Evolutionary conservation across 768 basidiomycete genomes (phyloP).

Genomic region (Leucosporidium scottii): DNA sequence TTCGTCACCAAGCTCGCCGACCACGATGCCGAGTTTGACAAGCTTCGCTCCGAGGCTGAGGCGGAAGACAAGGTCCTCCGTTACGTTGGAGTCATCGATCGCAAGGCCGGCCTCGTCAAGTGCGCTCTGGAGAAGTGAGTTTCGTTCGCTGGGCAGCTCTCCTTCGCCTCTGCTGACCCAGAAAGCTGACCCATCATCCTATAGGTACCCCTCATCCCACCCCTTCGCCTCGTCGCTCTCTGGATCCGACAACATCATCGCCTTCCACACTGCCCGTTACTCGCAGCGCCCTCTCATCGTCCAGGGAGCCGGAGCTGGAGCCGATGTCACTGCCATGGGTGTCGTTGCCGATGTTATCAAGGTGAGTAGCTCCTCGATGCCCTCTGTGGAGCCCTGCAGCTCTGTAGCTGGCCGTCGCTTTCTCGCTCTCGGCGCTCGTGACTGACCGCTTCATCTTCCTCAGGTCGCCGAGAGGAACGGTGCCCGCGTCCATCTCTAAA

Average conservation of each 20-base stretch:
- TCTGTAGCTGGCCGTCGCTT: too few species aligned
- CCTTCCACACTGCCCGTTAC: conserved; percentile 93
- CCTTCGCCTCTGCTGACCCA: background rate
- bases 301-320: conserved; percentile 95
- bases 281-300: conserved; percentile 80
- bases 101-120: conserved; percentile 60
- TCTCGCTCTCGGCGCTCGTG: too few species aligned
- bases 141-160: background rate
- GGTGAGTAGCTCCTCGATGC: conserved; percentile 40
- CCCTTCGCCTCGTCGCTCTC: conserved; percentile 93
- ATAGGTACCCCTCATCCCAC: conserved; percentile 77
- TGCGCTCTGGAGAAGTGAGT: conserved; percentile 83
- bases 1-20: conserved; percentile 73
- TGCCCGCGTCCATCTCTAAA: too few species aligned
- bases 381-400: too few species aligned
- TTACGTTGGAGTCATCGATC: conserved; percentile 91
- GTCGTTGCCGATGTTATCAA: conserved; percentile 77
- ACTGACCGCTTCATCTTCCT: too few species aligned
- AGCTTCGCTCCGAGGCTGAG: conserved; percentile 68
- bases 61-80: conserved; percentile 76
- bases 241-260: conserved; percentile 95
- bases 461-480: too few species aligned
- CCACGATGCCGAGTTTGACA: conserved; percentile 71
- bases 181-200: background rate
- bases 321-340: conserved; percentile 97